These are phyloP conservation scores for Aspergillus steynii DNA, from an alignment of 495 filamentous ascomycete species.

Conservation along the genomic window DNA sequence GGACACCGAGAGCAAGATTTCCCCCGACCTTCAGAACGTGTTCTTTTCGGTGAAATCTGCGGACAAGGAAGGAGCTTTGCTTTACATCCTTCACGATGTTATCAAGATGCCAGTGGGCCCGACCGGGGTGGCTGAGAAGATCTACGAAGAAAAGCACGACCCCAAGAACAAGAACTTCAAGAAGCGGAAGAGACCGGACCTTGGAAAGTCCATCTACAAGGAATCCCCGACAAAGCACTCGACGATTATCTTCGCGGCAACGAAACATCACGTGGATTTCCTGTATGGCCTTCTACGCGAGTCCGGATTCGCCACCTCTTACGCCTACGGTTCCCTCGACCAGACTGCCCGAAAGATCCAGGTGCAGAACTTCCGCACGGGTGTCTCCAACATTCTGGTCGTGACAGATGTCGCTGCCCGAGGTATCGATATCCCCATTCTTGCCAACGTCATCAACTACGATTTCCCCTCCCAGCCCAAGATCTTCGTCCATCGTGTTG, in stretches of 20 bases:
- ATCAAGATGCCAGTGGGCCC: conserved; percentile 88
- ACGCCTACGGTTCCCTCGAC: conserved; percentile 90
- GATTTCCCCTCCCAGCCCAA: conserved; percentile 97
- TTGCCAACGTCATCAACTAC: conserved; percentile 98
- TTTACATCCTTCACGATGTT: conserved; percentile 85
- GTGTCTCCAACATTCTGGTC: conserved; percentile 86
- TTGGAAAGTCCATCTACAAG: conserved; percentile 33
- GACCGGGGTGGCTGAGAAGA: conserved; percentile 52
- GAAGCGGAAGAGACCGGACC: conserved; percentile 64
- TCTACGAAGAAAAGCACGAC: conserved; percentile 44
- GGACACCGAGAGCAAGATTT: conserved; percentile 93
- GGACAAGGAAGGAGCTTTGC: conserved; percentile 89
- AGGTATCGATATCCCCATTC: conserved; percentile 95
- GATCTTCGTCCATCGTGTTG: conserved; percentile 94
- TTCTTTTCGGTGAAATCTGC: conserved; percentile 91
- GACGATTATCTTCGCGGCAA: conserved; percentile 91
- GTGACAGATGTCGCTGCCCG: conserved; percentile 96
- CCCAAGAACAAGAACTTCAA: conserved; percentile 52
- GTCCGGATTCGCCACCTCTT: conserved; percentile 84
- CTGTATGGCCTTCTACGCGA: conserved; percentile 68
- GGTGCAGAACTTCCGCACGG: conserved; percentile 81
- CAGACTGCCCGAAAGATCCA: conserved; percentile 90
- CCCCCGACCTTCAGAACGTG: conserved; percentile 86
- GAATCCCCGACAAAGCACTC: conserved; percentile 63
- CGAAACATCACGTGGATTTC: conserved; percentile 98